Base-by-base conservation (phyloP, 352 stramenopile genomes). In the Phytopythium mirpurense region DNA sequence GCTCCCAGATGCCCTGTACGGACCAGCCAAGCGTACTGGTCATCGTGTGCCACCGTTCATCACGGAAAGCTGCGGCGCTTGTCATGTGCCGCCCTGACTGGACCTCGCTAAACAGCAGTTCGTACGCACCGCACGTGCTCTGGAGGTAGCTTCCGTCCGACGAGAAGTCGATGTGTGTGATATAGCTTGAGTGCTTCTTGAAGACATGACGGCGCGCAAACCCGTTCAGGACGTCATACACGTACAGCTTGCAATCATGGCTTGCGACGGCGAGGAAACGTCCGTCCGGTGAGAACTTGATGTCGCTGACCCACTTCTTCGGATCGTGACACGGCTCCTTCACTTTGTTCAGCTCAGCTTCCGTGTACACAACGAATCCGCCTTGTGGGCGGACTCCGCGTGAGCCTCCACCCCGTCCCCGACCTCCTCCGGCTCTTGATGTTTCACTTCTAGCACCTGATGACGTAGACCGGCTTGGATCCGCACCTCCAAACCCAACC, bases 21-120 rank as follows among this genome's bases (percentile, higher is more conserved):
- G 77, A 61, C 94, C 94, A 98, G 1, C 74, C 72, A 14, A 97
- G 71, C 0, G 88, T 85, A 31, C 74, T 85, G 5, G 88, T 97
- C 60, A 95, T 80, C 4, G 89, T 96, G 48, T 94, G 64, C 93
- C 93, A 98, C 31, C 76, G 62, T 12, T 93, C 79, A 56, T 98
- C 91, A 21, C 88, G 80, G 24, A 98, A 74, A 2, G 65, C 69
- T 12, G 81, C 74, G 0, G 91, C 80, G 50, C 78, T 83, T 24
- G 85, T 88, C 34, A 98, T 73, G 43, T 89, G 78, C 21, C 62
- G 52, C 3, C 60, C 78, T 1, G 70, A 65, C 45, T 78, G 70
- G 1, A 88, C 82, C 46, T 98, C 90, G 21, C 77, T 94, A 45
- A 95, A 98, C 12, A 94, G 64, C 16, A 98, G 56, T 56, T 98